Percentiles rank a stretch among this genome's conserved stretches.
phyloP scores from a whole-genome alignment of 192 early-diverging fungal genomes.

The Coemansia sp. region DNA sequence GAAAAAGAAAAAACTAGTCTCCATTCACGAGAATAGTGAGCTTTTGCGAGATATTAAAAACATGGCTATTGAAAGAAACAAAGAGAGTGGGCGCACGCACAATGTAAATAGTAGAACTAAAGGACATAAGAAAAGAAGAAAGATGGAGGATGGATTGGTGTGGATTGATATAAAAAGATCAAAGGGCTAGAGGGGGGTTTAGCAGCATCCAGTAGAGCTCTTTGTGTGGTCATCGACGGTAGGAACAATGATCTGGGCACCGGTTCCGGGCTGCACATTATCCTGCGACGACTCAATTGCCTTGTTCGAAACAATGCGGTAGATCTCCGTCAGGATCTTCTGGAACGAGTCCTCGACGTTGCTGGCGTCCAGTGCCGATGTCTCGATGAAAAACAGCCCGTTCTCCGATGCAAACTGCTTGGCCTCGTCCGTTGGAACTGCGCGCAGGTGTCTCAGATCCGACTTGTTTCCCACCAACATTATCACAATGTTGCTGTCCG shows the following conservation, averaged over 20 bases:
- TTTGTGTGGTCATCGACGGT: conserved; percentile 61
- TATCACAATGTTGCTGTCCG: conserved; percentile 97
- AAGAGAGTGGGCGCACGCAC: neutral
- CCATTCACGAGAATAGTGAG: too few relatives aligned
- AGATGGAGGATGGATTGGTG: too few relatives aligned
- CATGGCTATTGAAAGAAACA: conserved; percentile 10
- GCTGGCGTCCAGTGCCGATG: conserved; percentile 93
- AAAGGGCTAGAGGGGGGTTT: conserved; percentile 20
- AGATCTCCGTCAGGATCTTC: conserved; percentile 90
- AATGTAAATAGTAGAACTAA: neutral
- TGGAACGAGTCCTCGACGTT: conserved; percentile 97
- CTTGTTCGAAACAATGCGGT: conserved; percentile 96
- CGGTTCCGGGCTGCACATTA: conserved; percentile 65
- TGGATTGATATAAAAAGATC: neutral
- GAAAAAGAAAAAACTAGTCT: too few relatives aligned
- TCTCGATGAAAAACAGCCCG: conserved; percentile 95
- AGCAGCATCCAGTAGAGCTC: conserved; percentile 68
- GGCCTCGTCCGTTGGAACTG: conserved; percentile 96
- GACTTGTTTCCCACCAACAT: conserved; percentile 99
- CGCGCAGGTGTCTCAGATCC: conserved; percentile 93
- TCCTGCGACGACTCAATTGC: conserved; percentile 82
- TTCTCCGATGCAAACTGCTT: conserved; percentile 97
- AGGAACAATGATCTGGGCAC: conserved; percentile 71
- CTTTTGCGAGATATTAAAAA: neutral
- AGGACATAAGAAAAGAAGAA: neutral